These are phyloP conservation scores for Sordariomycetes sp. DNA, from an alignment of 2,329 filamentous ascomycete genomes.

Conservation along the genomic window DNA sequence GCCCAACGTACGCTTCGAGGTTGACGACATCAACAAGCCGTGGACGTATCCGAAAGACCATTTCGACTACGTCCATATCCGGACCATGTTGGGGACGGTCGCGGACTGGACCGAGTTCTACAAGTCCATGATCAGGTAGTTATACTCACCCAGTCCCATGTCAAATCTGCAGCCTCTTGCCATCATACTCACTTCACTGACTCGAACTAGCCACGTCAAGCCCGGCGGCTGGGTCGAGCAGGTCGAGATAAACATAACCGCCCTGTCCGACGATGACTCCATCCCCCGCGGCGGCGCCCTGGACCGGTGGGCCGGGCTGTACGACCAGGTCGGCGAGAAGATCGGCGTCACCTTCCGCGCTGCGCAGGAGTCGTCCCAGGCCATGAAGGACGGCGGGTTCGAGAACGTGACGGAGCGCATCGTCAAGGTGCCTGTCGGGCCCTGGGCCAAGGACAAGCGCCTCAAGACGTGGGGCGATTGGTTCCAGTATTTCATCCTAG, in stretches of 20 bases:
- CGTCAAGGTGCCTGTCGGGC: slow-evolving; percentile 24
- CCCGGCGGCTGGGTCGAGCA: slow-evolving; percentile 21
- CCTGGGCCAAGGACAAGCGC: slow-evolving; percentile 23
- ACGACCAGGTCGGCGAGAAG: slow-evolving; percentile 11
- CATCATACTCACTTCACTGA: neutral
- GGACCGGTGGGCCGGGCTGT: slow-evolving; percentile 10
- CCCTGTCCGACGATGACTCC: slow-evolving; percentile 14
- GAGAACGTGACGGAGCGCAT: slow-evolving; percentile 3
- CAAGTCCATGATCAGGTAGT: slow-evolving; percentile 20
- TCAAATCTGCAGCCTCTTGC: neutral
- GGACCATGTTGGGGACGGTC: slow-evolving; percentile 15
- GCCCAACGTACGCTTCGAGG: slow-evolving; percentile 51
- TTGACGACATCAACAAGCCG: slow-evolving; percentile 50
- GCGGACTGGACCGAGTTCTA: slow-evolving; percentile 21
- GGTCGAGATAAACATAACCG: slow-evolving; percentile 7
- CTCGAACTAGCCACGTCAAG: slow-evolving; percentile 14
- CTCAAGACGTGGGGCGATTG: slow-evolving; percentile 19
- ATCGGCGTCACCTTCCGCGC: slow-evolving; percentile 13
- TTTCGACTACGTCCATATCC: slow-evolving; percentile 20
- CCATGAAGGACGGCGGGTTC: slow-evolving; percentile 11
- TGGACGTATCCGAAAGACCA: slow-evolving; percentile 29
- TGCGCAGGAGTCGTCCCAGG: slow-evolving; percentile 6
- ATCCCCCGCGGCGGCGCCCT: slow-evolving; percentile 9
- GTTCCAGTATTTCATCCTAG: slow-evolving; percentile 14
- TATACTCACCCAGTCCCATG: neutral